Percentiles rank a stretch among this genome's conserved stretches.
Conservation (phyloP, 345 rosid genomes). For the Atalantia buxifolia region DNA sequence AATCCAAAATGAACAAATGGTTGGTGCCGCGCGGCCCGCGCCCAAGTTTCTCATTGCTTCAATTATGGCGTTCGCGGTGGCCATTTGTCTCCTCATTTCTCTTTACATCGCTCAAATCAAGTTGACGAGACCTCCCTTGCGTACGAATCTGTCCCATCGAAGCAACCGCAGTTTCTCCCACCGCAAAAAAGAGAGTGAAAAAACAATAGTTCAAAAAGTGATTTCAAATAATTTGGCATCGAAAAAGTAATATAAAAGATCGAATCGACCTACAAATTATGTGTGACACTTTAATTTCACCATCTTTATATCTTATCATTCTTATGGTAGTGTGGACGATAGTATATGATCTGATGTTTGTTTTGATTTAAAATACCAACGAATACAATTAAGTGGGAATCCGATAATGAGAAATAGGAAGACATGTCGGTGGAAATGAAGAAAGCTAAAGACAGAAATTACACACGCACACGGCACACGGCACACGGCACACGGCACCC, state of each 20-base stretch:
- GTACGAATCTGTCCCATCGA: background rate
- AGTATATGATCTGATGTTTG: background rate
- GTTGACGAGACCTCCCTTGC: background rate
- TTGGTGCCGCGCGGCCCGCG: no score
- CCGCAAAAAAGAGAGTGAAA: background rate
- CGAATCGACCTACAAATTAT: background rate
- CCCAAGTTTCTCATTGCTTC: background rate
- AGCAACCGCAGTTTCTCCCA: background rate
- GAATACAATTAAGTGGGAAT: background rate
- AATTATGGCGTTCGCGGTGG: background rate
- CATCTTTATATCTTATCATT: no score
- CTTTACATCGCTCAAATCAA: background rate
- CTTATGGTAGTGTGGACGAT: no score
- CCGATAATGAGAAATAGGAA: background rate
- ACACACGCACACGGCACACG: background rate
- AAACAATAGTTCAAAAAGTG: background rate
- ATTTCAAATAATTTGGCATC: background rate
- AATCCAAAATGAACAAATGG: no score
- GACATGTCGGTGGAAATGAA: conserved; percentile 24
- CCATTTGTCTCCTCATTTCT: background rate
- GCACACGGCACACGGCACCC: no score
- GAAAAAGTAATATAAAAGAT: background rate
- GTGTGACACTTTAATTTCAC: no score
- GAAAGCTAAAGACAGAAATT: background rate
- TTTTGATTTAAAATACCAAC: background rate